Evolutionary conservation across 1,139 yeast genomes (phyloP), one percentile per base, ranked within the genome.

Genomic region (Taiozyma sp.): DNA sequence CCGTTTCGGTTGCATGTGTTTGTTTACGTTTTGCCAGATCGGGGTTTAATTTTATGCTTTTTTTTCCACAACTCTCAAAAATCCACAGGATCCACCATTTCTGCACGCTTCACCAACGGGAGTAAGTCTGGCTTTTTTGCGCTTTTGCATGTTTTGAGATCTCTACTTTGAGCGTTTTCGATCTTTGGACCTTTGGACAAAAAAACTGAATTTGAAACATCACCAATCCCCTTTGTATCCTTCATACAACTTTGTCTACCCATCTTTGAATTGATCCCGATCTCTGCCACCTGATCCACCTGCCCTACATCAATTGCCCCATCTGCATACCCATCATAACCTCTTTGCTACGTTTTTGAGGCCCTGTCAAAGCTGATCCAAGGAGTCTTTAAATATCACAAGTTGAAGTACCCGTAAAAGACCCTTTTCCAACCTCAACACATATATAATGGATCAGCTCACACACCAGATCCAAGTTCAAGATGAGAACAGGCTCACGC

Each of bases 401-500:
- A 30, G 34, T 30, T 13, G n/a, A 30, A 30, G 34, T 30, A 24
- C 26, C 26, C 13, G 9, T 28, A 28, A 28, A 9, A 28, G 30
- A 28, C 26, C 26, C 26, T 24, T 2, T 24, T 24, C 7, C 26
- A 5, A 6, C 26, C 7, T 7, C 7, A 24, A 24, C 26, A 24
- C 10, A 28, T 16, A 10, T 26, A 49, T 16, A 3, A 56, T 56
- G 58, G 55, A 56, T 19, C 53, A 52, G n/a, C 42, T 49, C 21
- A 50, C 51, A 14, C 47, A 39, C 26, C 57, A 48, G 28, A 47
- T 50, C n/a, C 51, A 43, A 19, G 47, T 50, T 29, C 56, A 56
- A 22, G 58, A 57, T 47, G 61, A 57, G 43, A 57, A 57, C 44
- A 52, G 49, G 19, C 14, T 55, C 7, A 46, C 50, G 11, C 53